Conservation (phyloP, 345 rosid species). For the Dipteronia sinensis region DNA sequence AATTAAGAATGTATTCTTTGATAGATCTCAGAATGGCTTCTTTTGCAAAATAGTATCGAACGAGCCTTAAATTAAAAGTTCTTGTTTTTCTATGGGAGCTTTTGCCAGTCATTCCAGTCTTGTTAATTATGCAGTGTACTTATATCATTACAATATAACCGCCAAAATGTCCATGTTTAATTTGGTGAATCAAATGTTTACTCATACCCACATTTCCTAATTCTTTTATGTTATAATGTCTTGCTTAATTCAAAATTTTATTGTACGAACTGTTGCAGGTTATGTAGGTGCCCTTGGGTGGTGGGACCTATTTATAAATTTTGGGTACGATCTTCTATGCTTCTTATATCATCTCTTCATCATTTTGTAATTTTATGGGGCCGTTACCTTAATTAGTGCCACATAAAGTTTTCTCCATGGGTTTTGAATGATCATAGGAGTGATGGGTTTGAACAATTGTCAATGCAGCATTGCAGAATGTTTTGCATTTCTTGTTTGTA, state of each 20-base stretch:
- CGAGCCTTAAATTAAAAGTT: neutral
- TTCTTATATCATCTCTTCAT: constrained; percentile 10
- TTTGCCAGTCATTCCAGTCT: neutral
- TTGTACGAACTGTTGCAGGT: constrained; percentile 49
- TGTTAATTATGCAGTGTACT: neutral
- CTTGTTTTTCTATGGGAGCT: neutral
- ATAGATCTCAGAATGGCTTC: neutral
- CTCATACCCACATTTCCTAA: neutral
- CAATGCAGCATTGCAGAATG: constrained; percentile 86
- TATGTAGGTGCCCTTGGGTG: constrained; percentile 91
- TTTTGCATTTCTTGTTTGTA: constrained; percentile 93
- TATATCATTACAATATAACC: neutral
- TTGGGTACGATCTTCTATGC: constrained; percentile 55
- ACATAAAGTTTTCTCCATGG: constrained; percentile 9
- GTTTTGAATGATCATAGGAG: constrained; percentile 21
- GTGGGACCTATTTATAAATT: constrained; percentile 95
- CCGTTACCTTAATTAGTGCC: neutral
- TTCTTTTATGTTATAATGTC: neutral
- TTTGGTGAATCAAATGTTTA: neutral
- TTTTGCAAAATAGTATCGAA: neutral
- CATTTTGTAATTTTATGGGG: constrained; percentile 3
- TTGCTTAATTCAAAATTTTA: constrained; percentile 15
- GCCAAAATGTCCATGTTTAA: neutral
- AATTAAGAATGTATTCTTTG: neutral
- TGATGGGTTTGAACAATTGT: constrained; percentile 27